Evolutionary conservation across 2,329 filamentous ascomycete species (phyloP).

Genomic region (Penicillium frequentans): DNA sequence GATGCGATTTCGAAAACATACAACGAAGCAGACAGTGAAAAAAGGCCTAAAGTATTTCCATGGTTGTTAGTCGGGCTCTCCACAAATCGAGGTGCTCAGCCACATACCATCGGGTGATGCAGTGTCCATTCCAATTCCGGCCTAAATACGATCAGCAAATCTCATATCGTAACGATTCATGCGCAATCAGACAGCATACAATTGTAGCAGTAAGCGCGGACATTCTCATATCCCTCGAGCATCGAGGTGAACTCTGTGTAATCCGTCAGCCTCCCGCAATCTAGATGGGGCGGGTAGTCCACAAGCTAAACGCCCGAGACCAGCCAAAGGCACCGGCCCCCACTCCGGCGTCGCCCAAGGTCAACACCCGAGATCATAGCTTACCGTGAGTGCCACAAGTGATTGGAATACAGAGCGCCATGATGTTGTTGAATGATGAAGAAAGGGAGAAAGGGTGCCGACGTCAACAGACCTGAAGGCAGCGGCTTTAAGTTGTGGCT

Average conservation of each 20-base stretch:
- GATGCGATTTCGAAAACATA: constrained; percentile 5
- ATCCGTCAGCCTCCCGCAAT: constrained; percentile 14
- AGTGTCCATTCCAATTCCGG: constrained; percentile 47
- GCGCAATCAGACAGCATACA: constrained; percentile 32
- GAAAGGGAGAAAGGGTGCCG: constrained; percentile 5
- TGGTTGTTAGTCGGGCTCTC: constrained; percentile 7
- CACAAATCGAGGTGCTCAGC: not conserved
- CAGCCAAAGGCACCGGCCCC: constrained; percentile 8
- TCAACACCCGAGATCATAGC: constrained; percentile 3
- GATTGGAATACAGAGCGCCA: constrained; percentile 42
- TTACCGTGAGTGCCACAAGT: constrained; percentile 45
- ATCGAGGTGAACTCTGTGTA: constrained; percentile 44
- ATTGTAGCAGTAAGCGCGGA: constrained; percentile 48
- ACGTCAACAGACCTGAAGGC: constrained; percentile 22
- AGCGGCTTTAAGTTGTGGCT: constrained; percentile 37
- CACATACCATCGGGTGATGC: constrained; percentile 44
- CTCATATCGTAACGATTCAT: not conserved
- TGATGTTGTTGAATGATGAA: constrained; percentile 17
- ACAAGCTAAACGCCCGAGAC: constrained; percentile 11
- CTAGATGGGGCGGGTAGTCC: constrained; percentile 7
- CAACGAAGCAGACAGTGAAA: constrained; percentile 48
- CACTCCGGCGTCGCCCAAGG: not conserved
- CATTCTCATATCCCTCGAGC: constrained; percentile 47
- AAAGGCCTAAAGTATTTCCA: constrained; percentile 34
- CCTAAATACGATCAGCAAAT: constrained; percentile 21